A percentile compares a stretch with the other conserved stretches of the same genome.
Evolutionary conservation across 1,284 basidiomycete genomes (phyloP).

Genomic region (Sanghuangporus baumii): DNA sequence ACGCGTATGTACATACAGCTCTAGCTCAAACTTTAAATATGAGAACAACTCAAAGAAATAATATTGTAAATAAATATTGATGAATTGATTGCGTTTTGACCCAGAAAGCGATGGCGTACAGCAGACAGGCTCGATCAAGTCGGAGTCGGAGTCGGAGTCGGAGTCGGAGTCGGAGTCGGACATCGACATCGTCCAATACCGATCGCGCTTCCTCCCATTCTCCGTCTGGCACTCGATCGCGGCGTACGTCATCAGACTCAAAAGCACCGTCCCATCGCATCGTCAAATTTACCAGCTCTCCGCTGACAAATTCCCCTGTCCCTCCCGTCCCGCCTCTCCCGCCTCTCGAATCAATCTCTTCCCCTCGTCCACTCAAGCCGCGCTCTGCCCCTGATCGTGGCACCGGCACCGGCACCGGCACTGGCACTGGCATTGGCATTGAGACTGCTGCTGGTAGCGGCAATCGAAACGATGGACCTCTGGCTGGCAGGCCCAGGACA

Average conservation of each 20-base stretch:
- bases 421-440: background rate
- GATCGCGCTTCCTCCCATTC: background rate
- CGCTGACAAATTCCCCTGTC: background rate
- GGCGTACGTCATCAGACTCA: conserved; percentile 9
- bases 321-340: background rate
- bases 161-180: background rate
- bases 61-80: background rate
- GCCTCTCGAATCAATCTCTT: background rate
- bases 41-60: background rate
- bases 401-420: too few relatives aligned
- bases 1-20: conserved; percentile 26
- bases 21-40: background rate
- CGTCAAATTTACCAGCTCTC: background rate
- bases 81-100: background rate
- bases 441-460: background rate
- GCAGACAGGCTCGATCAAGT: background rate
- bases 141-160: background rate
- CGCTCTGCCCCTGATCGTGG: background rate
- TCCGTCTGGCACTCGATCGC: background rate
- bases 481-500: background rate
- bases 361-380: conserved; percentile 1
- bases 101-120: conserved; percentile 2
- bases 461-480: background rate
- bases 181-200: too few relatives aligned
- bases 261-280: background rate